Percentiles rank a stretch among this genome's conserved stretches.
Evolutionary conservation across 2,329 filamentous ascomycete genomes (phyloP).

Genomic region (Biscogniauxia marginata): DNA sequence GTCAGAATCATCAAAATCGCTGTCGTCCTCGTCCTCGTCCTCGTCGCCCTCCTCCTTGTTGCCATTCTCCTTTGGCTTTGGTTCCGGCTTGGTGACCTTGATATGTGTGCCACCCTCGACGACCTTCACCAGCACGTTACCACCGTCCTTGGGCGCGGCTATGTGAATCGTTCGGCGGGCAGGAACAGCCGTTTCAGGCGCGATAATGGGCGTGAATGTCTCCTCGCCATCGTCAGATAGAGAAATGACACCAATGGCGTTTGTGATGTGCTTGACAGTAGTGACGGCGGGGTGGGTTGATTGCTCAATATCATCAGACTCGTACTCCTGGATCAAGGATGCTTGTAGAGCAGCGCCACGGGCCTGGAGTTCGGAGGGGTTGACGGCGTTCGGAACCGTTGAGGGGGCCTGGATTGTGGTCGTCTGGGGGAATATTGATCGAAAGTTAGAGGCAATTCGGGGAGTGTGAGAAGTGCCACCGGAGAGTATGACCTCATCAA

Average conservation of each 20-base stretch:
- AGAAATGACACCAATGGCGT: slow-evolving; percentile 81
- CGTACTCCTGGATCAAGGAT: slow-evolving; percentile 90
- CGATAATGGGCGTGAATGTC: slow-evolving; percentile 77
- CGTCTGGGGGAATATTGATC: slow-evolving; percentile 74
- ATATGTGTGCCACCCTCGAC: slow-evolving; percentile 88
- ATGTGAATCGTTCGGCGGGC: slow-evolving; percentile 83
- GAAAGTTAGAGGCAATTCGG: slow-evolving; percentile 81
- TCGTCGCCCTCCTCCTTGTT: slow-evolving; percentile 53
- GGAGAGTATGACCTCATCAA: slow-evolving; percentile 91
- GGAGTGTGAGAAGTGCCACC: slow-evolving; percentile 93
- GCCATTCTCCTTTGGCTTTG: slow-evolving; percentile 67
- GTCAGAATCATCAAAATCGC: slow-evolving; percentile 63
- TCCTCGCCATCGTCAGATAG: slow-evolving; percentile 57
- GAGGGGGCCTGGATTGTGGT: slow-evolving; percentile 81
- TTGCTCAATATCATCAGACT: slow-evolving; percentile 89
- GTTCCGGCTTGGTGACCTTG: slow-evolving; percentile 86
- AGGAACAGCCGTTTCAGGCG: slow-evolving; percentile 84
- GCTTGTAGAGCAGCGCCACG: slow-evolving; percentile 95
- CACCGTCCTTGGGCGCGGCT: slow-evolving; percentile 72
- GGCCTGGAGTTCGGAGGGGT: slow-evolving; percentile 86
- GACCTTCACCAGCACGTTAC: slow-evolving; percentile 84
- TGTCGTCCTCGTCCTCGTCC: slow-evolving; percentile 62
- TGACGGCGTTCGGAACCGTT: slow-evolving; percentile 74
- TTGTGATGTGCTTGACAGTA: slow-evolving; percentile 84
- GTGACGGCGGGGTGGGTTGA: slow-evolving; percentile 94